Percentiles rank a stretch among this genome's conserved stretches.
Conservation (phyloP, 345 rosid genomes). For the Carallia pectinifolia region DNA sequence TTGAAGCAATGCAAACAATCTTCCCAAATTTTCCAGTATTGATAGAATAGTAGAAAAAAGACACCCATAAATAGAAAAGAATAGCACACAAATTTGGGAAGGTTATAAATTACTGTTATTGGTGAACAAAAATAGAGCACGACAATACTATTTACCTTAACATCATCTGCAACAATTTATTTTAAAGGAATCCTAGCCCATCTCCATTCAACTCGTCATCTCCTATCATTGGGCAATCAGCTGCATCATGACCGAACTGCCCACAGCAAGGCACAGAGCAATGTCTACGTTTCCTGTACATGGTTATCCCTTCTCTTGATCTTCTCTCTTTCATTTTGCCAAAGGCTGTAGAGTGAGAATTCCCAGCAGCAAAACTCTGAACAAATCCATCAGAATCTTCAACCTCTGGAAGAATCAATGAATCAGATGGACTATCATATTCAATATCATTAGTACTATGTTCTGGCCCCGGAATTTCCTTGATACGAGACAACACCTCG, state of each 20-base stretch:
- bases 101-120: not conserved
- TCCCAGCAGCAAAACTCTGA: slow-evolving; percentile 34
- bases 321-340: slow-evolving; percentile 52
- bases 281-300: slow-evolving; percentile 37
- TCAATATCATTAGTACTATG: slow-evolving; percentile 27
- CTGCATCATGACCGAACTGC: slow-evolving; percentile 47
- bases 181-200: slow-evolving; percentile 30
- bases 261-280: slow-evolving; percentile 45
- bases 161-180: not conserved
- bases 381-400: slow-evolving; percentile 51
- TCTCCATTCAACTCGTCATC: slow-evolving; percentile 27
- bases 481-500: slow-evolving; percentile 34
- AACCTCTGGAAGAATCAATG: slow-evolving; percentile 44
- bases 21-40: not conserved
- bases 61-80: not conserved
- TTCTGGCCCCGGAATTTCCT: slow-evolving; percentile 38
- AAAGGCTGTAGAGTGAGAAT: slow-evolving; percentile 24
- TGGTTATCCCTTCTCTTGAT: slow-evolving; percentile 36
- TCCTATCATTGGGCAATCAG: slow-evolving; percentile 43
- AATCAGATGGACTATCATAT: slow-evolving; percentile 39
- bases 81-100: not conserved
- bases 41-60: not conserved
- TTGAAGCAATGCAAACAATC: not conserved
- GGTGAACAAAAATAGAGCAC: not conserved
- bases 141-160: not conserved